Conservation (phyloP, 345 rosid species). For the sweet orange (Citrus sinensis) region DNA sequence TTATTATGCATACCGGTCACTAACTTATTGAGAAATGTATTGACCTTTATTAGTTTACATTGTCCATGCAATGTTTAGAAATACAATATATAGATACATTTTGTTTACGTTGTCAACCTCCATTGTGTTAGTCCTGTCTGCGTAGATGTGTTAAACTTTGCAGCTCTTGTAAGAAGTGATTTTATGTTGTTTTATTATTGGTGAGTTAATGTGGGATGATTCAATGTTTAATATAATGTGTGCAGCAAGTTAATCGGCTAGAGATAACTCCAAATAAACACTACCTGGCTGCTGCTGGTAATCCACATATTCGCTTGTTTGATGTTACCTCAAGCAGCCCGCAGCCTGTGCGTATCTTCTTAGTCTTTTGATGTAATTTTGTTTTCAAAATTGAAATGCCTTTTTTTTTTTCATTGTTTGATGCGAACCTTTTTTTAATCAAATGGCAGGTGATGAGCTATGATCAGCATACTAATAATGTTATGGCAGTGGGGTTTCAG, state of each 20-base stretch:
- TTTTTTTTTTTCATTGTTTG: slow-evolving; percentile 1
- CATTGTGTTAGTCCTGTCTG: background rate
- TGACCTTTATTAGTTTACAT: background rate
- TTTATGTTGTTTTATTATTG: background rate
- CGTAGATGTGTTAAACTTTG: background rate
- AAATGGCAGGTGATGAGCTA: slow-evolving; percentile 70
- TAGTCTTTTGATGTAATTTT: background rate
- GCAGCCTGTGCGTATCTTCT: slow-evolving; percentile 54
- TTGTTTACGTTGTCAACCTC: no score
- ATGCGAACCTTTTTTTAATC: background rate
- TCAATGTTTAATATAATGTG: slow-evolving; percentile 3
- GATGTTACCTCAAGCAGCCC: slow-evolving; percentile 74
- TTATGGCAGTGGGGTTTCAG: slow-evolving; percentile 97
- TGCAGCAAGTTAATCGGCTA: slow-evolving; percentile 87
- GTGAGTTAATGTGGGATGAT: background rate
- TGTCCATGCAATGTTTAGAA: background rate
- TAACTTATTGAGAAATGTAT: background rate
- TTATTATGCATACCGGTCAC: background rate
- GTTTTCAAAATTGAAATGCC: background rate
- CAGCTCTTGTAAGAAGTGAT: background rate
- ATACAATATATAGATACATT: background rate
- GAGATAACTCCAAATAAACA: slow-evolving; percentile 92
- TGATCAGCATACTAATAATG: slow-evolving; percentile 91
- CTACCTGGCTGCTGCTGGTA: slow-evolving; percentile 85
- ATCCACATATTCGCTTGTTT: slow-evolving; percentile 88